A percentile compares a stretch with the other conserved stretches of the same genome.
These are phyloP conservation scores for Linaria vulgaris DNA, from an alignment of 257 asterid genomes.

Conservation along the genomic window DNA sequence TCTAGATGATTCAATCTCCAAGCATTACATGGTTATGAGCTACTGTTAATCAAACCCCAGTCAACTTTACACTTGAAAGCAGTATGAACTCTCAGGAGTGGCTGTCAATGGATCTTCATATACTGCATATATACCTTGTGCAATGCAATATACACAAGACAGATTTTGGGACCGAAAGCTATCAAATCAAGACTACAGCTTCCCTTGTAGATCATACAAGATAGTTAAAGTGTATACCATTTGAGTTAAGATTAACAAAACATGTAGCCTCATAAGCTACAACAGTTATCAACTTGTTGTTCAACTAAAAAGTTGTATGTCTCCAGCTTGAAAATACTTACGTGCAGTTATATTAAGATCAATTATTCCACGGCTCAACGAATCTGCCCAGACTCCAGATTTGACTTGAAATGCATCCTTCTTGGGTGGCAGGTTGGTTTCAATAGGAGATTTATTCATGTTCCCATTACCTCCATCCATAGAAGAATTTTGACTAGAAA, in stretches of 20 bases:
- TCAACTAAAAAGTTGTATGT: constrained; percentile 13
- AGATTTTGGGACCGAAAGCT: neutral
- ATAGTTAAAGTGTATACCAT: neutral
- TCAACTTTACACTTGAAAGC: neutral
- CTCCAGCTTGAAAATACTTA: constrained; percentile 44
- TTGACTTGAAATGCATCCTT: constrained; percentile 80
- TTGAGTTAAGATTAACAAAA: neutral
- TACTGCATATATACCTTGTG: neutral
- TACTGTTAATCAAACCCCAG: neutral
- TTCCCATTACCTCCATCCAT: constrained; percentile 35
- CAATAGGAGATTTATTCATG: constrained; percentile 37
- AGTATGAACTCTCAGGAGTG: neutral
- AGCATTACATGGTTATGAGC: neutral
- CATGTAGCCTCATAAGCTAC: neutral
- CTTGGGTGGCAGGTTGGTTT: constrained; percentile 39
- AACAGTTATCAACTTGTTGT: constrained; percentile 12
- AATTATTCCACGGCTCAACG: constrained; percentile 88
- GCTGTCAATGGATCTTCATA: neutral
- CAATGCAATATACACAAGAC: neutral
- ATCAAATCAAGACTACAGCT: too few species aligned
- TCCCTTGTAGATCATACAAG: neutral
- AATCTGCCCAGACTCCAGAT: constrained; percentile 98
- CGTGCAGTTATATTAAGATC: constrained; percentile 88
- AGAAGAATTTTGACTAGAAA: constrained; percentile 35
- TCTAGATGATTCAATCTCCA: neutral